Evolutionary conservation across 2,329 filamentous ascomycete species (phyloP).

Genomic region (Stylonectria norvegica): DNA sequence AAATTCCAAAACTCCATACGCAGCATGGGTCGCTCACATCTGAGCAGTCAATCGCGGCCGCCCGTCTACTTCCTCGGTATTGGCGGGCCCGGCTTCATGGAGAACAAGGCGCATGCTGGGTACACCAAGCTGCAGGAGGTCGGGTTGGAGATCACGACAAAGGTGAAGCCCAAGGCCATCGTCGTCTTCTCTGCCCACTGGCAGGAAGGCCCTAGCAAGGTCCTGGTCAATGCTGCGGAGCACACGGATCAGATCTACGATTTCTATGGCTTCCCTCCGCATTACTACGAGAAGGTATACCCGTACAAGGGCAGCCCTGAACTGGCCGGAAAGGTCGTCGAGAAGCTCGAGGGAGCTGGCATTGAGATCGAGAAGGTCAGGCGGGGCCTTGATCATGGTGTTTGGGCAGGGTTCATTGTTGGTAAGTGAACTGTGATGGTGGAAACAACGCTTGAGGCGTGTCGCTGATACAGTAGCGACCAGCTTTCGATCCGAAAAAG

Average conservation of each 20-base stretch:
- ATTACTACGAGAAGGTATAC: constrained; percentile 3
- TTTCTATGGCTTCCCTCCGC: constrained; percentile 5
- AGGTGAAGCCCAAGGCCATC: constrained; percentile 1
- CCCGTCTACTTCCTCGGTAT: constrained; percentile 4
- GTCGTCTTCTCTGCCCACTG: constrained; percentile 4
- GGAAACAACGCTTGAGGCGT: neutral
- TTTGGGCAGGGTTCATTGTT: constrained; percentile 5
- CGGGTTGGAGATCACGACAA: constrained; percentile 2
- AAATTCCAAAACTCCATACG: constrained; percentile 7
- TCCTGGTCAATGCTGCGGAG: constrained; percentile 2
- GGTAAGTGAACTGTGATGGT: constrained; percentile 2
- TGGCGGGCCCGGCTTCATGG: constrained; percentile 2
- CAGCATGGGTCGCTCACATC: neutral
- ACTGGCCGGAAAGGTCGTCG: constrained; percentile 2
- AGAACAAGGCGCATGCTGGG: constrained; percentile 1
- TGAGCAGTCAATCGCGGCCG: neutral
- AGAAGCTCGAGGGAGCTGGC: constrained; percentile 1
- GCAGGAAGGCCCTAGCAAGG: neutral
- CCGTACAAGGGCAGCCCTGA: constrained; percentile 5
- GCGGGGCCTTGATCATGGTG: constrained; percentile 6
- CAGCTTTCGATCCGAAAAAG: constrained; percentile 4
- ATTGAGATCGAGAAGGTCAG: constrained; percentile 3
- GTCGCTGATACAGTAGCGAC: neutral
- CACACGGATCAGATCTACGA: constrained; percentile 3
- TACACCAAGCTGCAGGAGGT: neutral